Base-by-base conservation (phyloP, 169 alveolate species). In the Plasmodium gallinaceum region DNA sequence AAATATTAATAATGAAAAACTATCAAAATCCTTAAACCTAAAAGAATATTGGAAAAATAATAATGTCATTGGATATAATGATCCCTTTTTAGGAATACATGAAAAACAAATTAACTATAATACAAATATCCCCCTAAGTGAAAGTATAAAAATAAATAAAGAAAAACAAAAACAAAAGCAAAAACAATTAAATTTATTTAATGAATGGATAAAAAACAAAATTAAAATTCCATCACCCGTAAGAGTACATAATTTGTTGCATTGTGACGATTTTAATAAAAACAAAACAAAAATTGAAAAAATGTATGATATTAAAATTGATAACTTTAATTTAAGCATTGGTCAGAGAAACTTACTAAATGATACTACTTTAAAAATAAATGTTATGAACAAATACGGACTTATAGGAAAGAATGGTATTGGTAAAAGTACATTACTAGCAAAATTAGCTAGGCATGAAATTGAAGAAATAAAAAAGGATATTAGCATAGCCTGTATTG, bases 381-480 rank as follows among this genome's bases (percentile, higher is more conserved):
- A 95, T 69, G 94, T 91, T 76, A 98, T 98, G 12, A 96, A 97
- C 85, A 97, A 96, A 91, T 98, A 98, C 93, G 99, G 99, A 61
- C 95, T 98, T 51, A 96, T 97, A 6, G 99, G 99, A 52, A 96
- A 99, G 90, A 98, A 98, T 91, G 99, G 99, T 75, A 96, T 98
- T 39, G 99, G 99, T 39, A 98, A 98, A 92, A 97, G 99, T 32
- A 97, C 99, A 26, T 95, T 98, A 32, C 93, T 98, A 83, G 97
- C 97, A 71, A 98, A 98, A 43, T 94, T 98, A 37, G 98, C 98
- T 20, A 95, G 98, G 83, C 95, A 96, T 70, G 99, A 98, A 93
- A 95, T 98, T 74, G 99, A 96, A 43, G 97, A 98, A 51, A 94
- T 97, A 61, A 98, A 98, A 52, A 94, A 94, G 62, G 97, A 97